phyloP scores from a whole-genome alignment of 129 eudicot genomes.

The Dittrichia graveolens region DNA sequence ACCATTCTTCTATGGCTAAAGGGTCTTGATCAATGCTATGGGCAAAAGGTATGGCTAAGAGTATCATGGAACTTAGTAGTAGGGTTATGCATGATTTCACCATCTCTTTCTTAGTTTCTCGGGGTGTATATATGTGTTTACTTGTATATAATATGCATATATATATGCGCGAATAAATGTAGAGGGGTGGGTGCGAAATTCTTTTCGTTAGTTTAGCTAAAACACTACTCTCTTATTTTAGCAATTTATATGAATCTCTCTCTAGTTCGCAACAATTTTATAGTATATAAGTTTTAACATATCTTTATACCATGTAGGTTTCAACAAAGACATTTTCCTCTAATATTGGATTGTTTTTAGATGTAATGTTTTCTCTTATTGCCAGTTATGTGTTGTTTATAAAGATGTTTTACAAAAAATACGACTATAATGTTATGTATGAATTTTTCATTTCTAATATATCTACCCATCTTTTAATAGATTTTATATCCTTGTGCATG shows the following conservation, averaged over 20 bases:
- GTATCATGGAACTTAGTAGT: conserved; percentile 18
- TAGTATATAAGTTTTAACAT: neutral
- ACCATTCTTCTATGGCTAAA: conserved; percentile 39
- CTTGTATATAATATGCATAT: neutral
- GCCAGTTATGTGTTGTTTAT: too few species aligned
- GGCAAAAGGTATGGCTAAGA: conserved; percentile 24
- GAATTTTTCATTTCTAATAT: too few species aligned
- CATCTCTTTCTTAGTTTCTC: conserved; percentile 14
- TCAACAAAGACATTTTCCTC: neutral
- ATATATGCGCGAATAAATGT: neutral
- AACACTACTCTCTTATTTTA: conserved; percentile 21
- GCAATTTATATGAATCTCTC: conserved; percentile 2
- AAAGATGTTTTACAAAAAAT: too few species aligned
- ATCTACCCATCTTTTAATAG: too few species aligned
- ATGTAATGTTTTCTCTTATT: too few species aligned
- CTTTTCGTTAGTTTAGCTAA: conserved; percentile 32
- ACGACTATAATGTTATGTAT: too few species aligned
- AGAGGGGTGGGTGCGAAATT: conserved; percentile 37
- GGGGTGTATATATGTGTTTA: neutral
- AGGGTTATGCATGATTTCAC: conserved; percentile 27
- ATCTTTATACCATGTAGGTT: neutral
- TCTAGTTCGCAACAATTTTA: neutral
- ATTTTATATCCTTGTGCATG: too few species aligned
- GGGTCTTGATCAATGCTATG: conserved; percentile 41
- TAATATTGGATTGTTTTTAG: too few species aligned